phyloP scores from a whole-genome alignment of 345 rosid species.

The Noccaea caerulescens region DNA sequence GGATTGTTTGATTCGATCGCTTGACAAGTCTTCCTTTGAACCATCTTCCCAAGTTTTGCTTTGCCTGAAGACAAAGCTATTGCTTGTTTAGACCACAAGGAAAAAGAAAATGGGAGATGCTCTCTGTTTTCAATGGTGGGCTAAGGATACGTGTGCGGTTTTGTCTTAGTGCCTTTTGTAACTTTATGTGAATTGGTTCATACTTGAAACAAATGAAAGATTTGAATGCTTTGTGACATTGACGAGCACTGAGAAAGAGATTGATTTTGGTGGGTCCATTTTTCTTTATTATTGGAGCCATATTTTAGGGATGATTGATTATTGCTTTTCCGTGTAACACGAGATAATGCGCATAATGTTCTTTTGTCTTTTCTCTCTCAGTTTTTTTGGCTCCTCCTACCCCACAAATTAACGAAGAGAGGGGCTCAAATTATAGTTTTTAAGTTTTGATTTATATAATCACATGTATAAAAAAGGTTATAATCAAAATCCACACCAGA shows the following conservation, averaged over 20 bases:
- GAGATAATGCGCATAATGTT: slow-evolving; percentile 41
- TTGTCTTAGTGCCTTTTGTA: slow-evolving; percentile 41
- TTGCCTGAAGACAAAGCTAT: slow-evolving; percentile 47
- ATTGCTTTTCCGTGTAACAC: slow-evolving; percentile 24
- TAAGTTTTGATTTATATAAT: background rate
- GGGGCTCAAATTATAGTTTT: background rate
- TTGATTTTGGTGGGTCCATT: slow-evolving; percentile 32
- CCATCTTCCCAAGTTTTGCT: slow-evolving; percentile 55
- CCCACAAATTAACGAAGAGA: slow-evolving; percentile 16
- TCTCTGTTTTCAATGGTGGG: slow-evolving; percentile 28
- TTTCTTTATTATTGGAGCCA: slow-evolving; percentile 19
- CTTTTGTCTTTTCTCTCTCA: slow-evolving; percentile 28
- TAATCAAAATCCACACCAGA: background rate
- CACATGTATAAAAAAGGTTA: background rate
- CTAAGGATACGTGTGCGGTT: slow-evolving; percentile 40
- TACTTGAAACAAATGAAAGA: slow-evolving; percentile 31
- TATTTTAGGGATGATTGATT: slow-evolving; percentile 16
- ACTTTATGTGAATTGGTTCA: slow-evolving; percentile 37
- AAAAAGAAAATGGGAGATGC: background rate
- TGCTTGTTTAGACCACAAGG: slow-evolving; percentile 34
- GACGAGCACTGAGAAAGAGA: slow-evolving; percentile 39
- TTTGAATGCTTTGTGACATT: slow-evolving; percentile 40
- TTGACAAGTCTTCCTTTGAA: slow-evolving; percentile 70
- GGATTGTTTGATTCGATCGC: slow-evolving; percentile 56
- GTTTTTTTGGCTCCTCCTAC: slow-evolving; percentile 29